These are phyloP conservation scores for Solanum medicagineum DNA, from an alignment of 257 asterid genomes.

Conservation along the genomic window DNA sequence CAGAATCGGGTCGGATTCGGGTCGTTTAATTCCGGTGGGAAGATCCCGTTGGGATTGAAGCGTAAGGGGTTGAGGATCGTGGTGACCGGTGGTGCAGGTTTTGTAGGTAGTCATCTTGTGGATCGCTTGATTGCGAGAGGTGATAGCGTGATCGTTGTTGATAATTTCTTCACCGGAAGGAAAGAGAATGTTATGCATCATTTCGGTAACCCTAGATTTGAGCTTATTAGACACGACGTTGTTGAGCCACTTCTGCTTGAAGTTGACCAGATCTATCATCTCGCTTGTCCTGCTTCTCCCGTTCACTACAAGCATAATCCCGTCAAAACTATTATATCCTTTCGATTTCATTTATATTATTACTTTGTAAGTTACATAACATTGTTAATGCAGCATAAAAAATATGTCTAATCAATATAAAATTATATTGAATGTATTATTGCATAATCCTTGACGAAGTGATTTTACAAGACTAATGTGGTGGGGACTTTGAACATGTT, in stretches of 20 bases:
- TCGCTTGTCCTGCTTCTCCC: conserved; percentile 98
- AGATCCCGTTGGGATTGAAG: conserved; percentile 69
- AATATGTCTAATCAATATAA: too few relatives aligned
- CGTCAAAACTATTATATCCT: conserved; percentile 95
- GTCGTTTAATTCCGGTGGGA: conserved; percentile 51
- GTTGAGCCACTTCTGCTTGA: conserved; percentile 84
- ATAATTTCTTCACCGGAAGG: conserved; percentile 87
- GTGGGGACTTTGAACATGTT: conserved; percentile 98
- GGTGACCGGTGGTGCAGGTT: conserved; percentile 96
- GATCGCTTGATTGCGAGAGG: conserved; percentile 82
- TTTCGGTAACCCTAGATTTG: conserved; percentile 76
- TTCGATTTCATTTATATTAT: not conserved
- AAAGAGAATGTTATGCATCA: conserved; percentile 90
- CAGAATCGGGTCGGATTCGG: conserved; percentile 49
- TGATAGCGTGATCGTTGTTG: conserved; percentile 93
- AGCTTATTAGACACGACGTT: conserved; percentile 94
- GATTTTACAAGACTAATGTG: conserved; percentile 84
- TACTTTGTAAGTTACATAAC: too few relatives aligned
- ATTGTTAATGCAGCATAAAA: not conserved
- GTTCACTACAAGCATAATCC: conserved; percentile 97
- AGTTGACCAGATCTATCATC: conserved; percentile 98
- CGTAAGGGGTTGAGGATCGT: conserved; percentile 67
- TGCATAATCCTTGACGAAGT: not conserved
- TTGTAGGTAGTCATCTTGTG: conserved; percentile 89
- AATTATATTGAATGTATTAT: too few relatives aligned